These are phyloP conservation scores for Geranium brycei DNA, from an alignment of 345 rosid species.

Conservation along the genomic window DNA sequence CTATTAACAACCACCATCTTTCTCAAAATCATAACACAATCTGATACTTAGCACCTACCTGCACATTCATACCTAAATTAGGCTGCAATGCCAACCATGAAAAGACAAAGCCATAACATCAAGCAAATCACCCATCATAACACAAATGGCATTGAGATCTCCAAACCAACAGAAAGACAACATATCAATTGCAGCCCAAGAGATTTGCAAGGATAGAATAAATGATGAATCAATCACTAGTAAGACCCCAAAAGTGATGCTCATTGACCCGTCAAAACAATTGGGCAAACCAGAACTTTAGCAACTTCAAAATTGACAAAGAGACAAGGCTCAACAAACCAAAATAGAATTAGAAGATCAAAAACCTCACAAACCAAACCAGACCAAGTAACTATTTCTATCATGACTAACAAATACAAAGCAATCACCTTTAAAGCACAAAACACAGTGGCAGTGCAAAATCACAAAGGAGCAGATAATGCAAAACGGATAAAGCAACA, in stretches of 20 bases:
- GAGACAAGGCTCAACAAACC: too few relatives aligned
- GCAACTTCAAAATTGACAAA: background rate
- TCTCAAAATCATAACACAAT: constrained; percentile 4
- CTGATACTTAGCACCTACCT: constrained; percentile 11
- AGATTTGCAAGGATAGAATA: background rate
- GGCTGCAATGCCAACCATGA: constrained; percentile 6
- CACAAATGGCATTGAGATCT: too few relatives aligned
- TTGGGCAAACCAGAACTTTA: background rate
- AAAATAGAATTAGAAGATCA: background rate
- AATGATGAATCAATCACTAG: background rate
- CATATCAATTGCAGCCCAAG: background rate
- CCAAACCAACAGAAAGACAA: too few relatives aligned
- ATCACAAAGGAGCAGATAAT: background rate
- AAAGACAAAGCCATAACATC: background rate
- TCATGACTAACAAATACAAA: background rate
- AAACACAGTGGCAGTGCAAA: background rate
- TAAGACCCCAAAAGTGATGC: background rate
- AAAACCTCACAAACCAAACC: background rate
- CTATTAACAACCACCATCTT: constrained; percentile 11
- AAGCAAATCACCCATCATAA: background rate
- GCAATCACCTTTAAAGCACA: background rate
- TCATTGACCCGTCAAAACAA: background rate
- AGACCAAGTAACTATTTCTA: background rate
- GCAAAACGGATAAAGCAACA: constrained; percentile 1
- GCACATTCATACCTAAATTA: constrained; percentile 9